phyloP scores from a whole-genome alignment of 257 asterid genomes.

The Ilex asprella region DNA sequence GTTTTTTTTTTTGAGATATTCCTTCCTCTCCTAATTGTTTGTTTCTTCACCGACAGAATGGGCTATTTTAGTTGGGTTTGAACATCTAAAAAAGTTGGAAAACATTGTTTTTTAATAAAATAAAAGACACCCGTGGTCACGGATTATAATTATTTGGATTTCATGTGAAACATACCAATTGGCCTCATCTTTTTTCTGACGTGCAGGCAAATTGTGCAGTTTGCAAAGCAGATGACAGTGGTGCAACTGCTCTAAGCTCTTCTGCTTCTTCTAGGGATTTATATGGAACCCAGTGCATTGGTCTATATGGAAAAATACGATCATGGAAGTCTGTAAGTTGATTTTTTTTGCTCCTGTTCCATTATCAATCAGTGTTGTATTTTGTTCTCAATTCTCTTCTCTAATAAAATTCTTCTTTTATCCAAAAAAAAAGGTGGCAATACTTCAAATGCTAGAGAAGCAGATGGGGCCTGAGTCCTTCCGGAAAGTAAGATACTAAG shows the following conservation, averaged over 20 bases:
- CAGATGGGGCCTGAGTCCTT: conserved; percentile 99
- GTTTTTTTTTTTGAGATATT: too few relatives aligned
- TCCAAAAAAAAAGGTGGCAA: conserved; percentile 53
- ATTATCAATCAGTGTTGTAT: conserved; percentile 5
- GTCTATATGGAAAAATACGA: conserved; percentile 94
- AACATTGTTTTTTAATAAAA: too few relatives aligned
- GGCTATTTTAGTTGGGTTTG: too few relatives aligned
- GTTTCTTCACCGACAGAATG: too few relatives aligned
- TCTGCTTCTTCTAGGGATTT: conserved; percentile 75
- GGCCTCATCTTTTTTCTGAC: conserved; percentile 10
- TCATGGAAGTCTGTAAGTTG: conserved; percentile 94
- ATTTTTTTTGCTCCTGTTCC: conserved; percentile 4
- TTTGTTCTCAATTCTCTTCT: conserved; percentile 8
- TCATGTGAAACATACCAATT: too few relatives aligned
- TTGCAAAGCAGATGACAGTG: conserved; percentile 89
- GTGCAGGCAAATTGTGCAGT: conserved; percentile 92
- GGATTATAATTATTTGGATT: too few relatives aligned
- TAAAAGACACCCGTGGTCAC: too few relatives aligned
- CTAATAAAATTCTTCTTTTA: conserved; percentile 8
- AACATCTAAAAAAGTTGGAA: too few relatives aligned
- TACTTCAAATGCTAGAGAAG: conserved; percentile 97
- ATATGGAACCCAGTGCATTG: conserved; percentile 87
- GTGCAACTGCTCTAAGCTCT: conserved; percentile 88
- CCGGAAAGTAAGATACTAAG: conserved; percentile 62
- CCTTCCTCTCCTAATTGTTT: too few relatives aligned